Percentiles rank a stretch among this genome's conserved stretches.
These are phyloP conservation scores for Chalaropsis thielavioides DNA, from an alignment of 2,329 filamentous ascomycete species.

Conservation along the genomic window DNA sequence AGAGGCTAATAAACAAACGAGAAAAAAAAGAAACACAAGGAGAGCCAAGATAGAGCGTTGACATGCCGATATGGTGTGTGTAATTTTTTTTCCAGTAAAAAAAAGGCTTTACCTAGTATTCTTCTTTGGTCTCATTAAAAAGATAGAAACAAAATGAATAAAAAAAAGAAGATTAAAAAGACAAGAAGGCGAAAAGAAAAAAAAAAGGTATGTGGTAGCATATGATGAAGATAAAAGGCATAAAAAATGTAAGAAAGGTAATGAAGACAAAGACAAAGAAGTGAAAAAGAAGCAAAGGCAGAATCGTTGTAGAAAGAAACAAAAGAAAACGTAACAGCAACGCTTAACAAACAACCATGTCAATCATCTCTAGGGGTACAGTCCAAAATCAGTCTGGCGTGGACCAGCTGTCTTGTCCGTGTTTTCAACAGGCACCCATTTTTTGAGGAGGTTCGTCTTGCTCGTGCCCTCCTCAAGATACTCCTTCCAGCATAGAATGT, in stretches of 20 bases:
- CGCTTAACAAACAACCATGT: neutral
- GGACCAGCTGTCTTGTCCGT: neutral
- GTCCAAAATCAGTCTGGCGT: slow-evolving; percentile 10
- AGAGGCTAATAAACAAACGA: neutral
- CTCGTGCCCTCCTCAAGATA: slow-evolving; percentile 22
- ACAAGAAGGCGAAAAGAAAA: neutral
- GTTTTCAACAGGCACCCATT: slow-evolving; percentile 12
- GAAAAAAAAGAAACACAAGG: neutral
- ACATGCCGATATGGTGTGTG: neutral
- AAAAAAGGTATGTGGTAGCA: slow-evolving; percentile 1
- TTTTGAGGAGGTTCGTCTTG: slow-evolving; percentile 8
- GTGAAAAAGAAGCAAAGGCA: slow-evolving; percentile 6
- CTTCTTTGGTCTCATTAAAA: slow-evolving; percentile 13
- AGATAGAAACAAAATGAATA: slow-evolving; percentile 4
- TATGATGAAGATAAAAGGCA: neutral
- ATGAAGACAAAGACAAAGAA: neutral
- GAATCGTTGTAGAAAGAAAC: neutral
- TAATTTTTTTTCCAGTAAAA: neutral
- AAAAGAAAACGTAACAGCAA: slow-evolving; percentile 2
- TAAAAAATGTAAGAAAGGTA: neutral
- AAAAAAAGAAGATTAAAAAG: neutral
- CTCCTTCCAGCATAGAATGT: slow-evolving; percentile 37
- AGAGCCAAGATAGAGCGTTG: neutral
- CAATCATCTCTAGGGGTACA: slow-evolving; percentile 13
- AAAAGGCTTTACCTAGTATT: neutral